Percentiles rank a stretch among this genome's conserved stretches.
Conservation (phyloP, 805 yeast species). For the Candida xiaguanensis region DNA sequence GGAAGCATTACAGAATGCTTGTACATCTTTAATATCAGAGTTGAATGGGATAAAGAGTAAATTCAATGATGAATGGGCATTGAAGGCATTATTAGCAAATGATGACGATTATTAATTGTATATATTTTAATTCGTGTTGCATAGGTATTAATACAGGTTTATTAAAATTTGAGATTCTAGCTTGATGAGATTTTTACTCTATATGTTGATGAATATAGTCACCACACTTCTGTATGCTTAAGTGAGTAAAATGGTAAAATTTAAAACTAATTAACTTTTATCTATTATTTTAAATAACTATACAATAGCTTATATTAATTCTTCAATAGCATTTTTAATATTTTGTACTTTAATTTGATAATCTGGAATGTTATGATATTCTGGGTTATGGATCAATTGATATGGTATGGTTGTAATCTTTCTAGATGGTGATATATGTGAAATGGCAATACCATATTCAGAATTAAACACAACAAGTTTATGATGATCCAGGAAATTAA, state of each 20-base stretch:
- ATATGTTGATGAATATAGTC: too few species aligned
- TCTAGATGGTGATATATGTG: slow-evolving; percentile 77
- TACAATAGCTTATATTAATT: slow-evolving; percentile 19
- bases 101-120: slow-evolving; percentile 20
- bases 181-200: too few species aligned
- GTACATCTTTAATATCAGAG: slow-evolving; percentile 77
- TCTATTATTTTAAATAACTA: background rate
- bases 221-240: too few species aligned
- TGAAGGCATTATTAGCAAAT: slow-evolving; percentile 63
- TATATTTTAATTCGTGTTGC: background rate
- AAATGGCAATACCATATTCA: slow-evolving; percentile 68
- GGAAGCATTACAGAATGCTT: slow-evolving; percentile 87
- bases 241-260: too few species aligned
- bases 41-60: slow-evolving; percentile 69
- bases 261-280: background rate
- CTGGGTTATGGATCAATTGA: slow-evolving; percentile 2
- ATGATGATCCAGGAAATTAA: slow-evolving; percentile 93
- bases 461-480: slow-evolving; percentile 67
- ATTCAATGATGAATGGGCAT: slow-evolving; percentile 90
- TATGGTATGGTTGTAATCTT: slow-evolving; percentile 62
- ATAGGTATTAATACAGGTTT: slow-evolving; percentile 3
- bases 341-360: slow-evolving; percentile 37
- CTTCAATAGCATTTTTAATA: slow-evolving; percentile 64
- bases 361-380: slow-evolving; percentile 38
- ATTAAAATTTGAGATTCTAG: too few species aligned